Conservation (phyloP, 73 alveolate genomes). For the Tetrahymena thermophila region DNA sequence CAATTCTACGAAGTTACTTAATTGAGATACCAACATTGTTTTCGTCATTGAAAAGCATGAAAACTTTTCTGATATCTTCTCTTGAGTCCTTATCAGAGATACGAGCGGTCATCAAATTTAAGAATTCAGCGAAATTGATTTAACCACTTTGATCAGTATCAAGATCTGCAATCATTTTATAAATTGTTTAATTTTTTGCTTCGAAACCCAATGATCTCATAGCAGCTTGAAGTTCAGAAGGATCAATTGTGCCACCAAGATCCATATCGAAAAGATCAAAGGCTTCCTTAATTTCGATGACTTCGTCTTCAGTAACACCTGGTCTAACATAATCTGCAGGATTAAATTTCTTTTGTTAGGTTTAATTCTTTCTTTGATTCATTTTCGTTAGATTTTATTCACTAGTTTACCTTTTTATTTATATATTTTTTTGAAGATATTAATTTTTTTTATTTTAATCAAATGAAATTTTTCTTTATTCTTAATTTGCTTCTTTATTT, state of each 20-base stretch:
- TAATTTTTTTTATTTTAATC: neutral
- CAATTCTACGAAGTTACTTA: slow-evolving; percentile 71
- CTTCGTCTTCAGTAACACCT: slow-evolving; percentile 90
- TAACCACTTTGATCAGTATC: slow-evolving; percentile 78
- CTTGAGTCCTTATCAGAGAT: slow-evolving; percentile 77
- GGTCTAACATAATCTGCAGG: slow-evolving; percentile 53
- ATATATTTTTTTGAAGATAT: neutral
- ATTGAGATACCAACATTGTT: slow-evolving; percentile 66
- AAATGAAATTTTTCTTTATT: neutral
- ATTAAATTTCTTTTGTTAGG: neutral
- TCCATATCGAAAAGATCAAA: slow-evolving; percentile 75
- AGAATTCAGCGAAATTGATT: slow-evolving; percentile 80
- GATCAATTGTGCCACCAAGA: slow-evolving; percentile 79
- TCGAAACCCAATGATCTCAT: slow-evolving; percentile 86
- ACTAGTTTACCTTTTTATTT: neutral
- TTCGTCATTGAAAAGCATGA: slow-evolving; percentile 74
- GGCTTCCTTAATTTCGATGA: slow-evolving; percentile 88
- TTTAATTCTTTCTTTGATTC: neutral
- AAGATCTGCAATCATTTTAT: slow-evolving; percentile 80
- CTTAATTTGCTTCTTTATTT: neutral
- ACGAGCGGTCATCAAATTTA: slow-evolving; percentile 76
- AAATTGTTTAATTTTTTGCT: slow-evolving; percentile 83
- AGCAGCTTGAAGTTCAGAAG: slow-evolving; percentile 89
- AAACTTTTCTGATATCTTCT: slow-evolving; percentile 74
- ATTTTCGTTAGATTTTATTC: neutral